These are phyloP conservation scores for Beta macrorhiza DNA, from an alignment of 179 eudicot genomes.

Conservation along the genomic window DNA sequence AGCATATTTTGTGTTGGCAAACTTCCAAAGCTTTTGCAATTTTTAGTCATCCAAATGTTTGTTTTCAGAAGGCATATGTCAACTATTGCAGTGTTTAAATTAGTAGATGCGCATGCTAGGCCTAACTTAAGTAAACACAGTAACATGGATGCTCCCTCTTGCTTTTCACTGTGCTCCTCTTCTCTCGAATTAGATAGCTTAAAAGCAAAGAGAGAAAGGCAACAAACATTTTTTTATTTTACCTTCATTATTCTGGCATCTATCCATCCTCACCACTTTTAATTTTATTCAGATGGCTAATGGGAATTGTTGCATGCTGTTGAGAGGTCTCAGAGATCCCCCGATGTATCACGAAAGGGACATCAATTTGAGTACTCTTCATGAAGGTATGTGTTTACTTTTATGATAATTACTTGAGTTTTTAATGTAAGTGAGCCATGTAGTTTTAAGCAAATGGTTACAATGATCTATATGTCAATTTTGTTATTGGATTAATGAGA, in stretches of 20 bases:
- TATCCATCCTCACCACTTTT: constrained; percentile 8
- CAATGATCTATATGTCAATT: not conserved
- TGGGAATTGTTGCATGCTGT: constrained; percentile 54
- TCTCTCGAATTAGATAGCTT: not conserved
- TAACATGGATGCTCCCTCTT: not conserved
- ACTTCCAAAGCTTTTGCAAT: not conserved
- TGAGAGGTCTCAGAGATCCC: constrained; percentile 48
- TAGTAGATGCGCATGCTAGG: not conserved
- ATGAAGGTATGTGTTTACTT: constrained; percentile 46
- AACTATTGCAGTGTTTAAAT: not conserved
- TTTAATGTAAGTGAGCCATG: not conserved
- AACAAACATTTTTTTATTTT: too few species aligned
- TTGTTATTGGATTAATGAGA: not conserved
- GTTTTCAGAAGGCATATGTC: not conserved
- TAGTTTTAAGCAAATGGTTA: not conserved
- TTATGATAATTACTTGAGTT: not conserved
- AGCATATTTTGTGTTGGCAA: not conserved
- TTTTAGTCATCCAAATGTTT: not conserved
- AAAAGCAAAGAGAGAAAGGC: not conserved
- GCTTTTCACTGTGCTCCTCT: not conserved
- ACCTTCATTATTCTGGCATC: not conserved
- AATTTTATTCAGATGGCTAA: constrained; percentile 41
- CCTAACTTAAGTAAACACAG: not conserved
- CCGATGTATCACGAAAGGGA: constrained; percentile 44
- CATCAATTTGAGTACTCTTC: constrained; percentile 51